These are phyloP conservation scores for Candida xiaguanensis DNA, from an alignment of 805 yeast genomes.

Conservation along the genomic window DNA sequence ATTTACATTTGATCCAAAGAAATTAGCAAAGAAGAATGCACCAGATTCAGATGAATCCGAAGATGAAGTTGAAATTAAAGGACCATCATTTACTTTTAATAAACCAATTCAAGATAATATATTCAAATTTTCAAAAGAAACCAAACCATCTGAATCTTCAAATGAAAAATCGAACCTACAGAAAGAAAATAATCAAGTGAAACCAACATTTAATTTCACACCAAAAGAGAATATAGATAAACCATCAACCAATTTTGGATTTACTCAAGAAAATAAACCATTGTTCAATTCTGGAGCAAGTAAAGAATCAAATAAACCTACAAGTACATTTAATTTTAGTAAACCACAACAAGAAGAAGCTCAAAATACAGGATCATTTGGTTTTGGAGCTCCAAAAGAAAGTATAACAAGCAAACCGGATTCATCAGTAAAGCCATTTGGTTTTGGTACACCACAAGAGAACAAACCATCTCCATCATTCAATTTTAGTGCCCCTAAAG, in stretches of 20 bases:
- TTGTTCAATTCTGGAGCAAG: constrained; percentile 17
- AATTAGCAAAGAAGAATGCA: constrained; percentile 17
- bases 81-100: constrained; percentile 58
- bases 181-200: not conserved
- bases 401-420: not conserved
- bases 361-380: not conserved
- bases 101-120: constrained; percentile 34
- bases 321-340: not conserved
- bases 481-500: constrained; percentile 13
- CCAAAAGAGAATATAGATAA: not conserved
- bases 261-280: constrained; percentile 8
- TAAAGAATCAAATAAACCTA: not conserved
- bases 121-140: constrained; percentile 16
- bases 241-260: constrained; percentile 14
- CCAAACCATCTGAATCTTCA: not conserved
- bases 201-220: constrained; percentile 6
- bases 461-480: constrained; percentile 8
- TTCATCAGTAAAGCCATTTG: not conserved
- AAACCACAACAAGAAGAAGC: not conserved
- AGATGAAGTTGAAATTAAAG: constrained; percentile 64
- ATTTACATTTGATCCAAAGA: constrained; percentile 34
- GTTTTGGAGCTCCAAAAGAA: not conserved
- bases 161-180: constrained; percentile 15
- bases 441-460: not conserved
- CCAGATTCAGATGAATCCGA: constrained; percentile 49